phyloP scores from a whole-genome alignment of 1,284 basidiomycete species.

The Takashimella tepidaria region DNA sequence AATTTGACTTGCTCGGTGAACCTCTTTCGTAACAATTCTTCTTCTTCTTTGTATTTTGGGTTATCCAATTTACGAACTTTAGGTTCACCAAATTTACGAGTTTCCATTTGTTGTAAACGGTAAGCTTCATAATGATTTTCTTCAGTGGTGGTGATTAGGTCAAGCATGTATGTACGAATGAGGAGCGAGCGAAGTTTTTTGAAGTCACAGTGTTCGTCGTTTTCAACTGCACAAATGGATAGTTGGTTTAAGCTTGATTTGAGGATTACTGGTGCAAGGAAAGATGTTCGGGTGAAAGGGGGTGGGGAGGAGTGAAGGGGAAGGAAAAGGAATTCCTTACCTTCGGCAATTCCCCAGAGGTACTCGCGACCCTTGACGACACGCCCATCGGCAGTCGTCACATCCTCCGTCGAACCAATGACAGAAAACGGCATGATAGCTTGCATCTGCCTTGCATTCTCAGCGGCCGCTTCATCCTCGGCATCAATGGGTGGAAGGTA shows the following conservation, averaged over 20 bases:
- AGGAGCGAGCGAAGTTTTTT: slow-evolving; percentile 93
- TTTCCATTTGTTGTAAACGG: slow-evolving; percentile 99
- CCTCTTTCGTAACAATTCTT: slow-evolving; percentile 89
- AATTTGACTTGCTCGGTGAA: slow-evolving; percentile 99
- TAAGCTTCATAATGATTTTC: slow-evolving; percentile 98
- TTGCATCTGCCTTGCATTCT: slow-evolving; percentile 77
- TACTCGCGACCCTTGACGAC: slow-evolving; percentile 96
- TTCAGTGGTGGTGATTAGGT: slow-evolving; percentile 92
- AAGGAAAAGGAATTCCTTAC: slow-evolving; percentile 46
- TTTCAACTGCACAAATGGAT: slow-evolving; percentile 77
- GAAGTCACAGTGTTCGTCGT: slow-evolving; percentile 99
- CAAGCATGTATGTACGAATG: slow-evolving; percentile 98
- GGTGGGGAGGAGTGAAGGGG: background rate
- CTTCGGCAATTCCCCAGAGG: slow-evolving; percentile 99
- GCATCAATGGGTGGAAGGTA: slow-evolving; percentile 89
- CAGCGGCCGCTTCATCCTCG: slow-evolving; percentile 82
- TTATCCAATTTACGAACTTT: slow-evolving; percentile 99
- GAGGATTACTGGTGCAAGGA: too few species aligned
- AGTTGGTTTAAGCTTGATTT: too few species aligned
- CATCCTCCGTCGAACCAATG: slow-evolving; percentile 94
- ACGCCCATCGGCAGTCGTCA: slow-evolving; percentile 83
- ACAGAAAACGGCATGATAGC: slow-evolving; percentile 97
- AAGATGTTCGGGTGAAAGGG: too few species aligned
- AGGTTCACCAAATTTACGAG: slow-evolving; percentile 96
- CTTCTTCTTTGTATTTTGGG: slow-evolving; percentile 99